phyloP scores from a whole-genome alignment of 305 asterid species.

The Fraxinus angustifolia region DNA sequence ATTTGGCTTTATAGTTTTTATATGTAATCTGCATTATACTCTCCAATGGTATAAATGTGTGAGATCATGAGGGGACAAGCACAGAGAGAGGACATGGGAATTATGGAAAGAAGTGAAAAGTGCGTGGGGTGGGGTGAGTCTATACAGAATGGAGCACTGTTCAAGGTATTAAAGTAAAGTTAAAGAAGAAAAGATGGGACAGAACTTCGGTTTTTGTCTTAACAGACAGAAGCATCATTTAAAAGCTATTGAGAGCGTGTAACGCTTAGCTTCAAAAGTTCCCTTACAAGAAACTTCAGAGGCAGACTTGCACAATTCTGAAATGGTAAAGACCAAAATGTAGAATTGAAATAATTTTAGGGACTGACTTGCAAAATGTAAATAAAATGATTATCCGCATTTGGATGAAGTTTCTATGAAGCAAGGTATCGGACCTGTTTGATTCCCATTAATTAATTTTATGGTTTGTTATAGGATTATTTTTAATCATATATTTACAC shows the following conservation, averaged over 20 bases:
- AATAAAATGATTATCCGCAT: background rate
- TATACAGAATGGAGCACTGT: conserved; percentile 43
- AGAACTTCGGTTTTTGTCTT: conserved; percentile 35
- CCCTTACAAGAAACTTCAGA: background rate
- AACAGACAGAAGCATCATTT: background rate
- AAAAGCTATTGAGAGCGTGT: background rate
- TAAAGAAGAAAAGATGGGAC: conserved; percentile 19
- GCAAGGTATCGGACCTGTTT: background rate
- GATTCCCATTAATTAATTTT: background rate
- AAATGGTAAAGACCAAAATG: background rate
- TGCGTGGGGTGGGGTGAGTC: conserved; percentile 1
- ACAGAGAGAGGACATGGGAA: conserved; percentile 3
- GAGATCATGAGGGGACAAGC: conserved; percentile 37
- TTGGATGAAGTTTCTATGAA: background rate
- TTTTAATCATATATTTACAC: background rate
- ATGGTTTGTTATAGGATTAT: background rate
- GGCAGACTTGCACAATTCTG: background rate
- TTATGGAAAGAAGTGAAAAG: conserved; percentile 13
- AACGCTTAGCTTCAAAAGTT: background rate
- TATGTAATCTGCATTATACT: conserved; percentile 31
- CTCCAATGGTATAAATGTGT: conserved; percentile 31
- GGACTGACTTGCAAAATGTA: background rate
- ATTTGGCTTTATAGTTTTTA: conserved; percentile 11
- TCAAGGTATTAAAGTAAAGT: conserved; percentile 34
- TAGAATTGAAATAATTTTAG: background rate